Evolutionary conservation across 352 stramenopile genomes (phyloP), one percentile per base, ranked within the genome.

Genomic region (Phytophthora meadii): DNA sequence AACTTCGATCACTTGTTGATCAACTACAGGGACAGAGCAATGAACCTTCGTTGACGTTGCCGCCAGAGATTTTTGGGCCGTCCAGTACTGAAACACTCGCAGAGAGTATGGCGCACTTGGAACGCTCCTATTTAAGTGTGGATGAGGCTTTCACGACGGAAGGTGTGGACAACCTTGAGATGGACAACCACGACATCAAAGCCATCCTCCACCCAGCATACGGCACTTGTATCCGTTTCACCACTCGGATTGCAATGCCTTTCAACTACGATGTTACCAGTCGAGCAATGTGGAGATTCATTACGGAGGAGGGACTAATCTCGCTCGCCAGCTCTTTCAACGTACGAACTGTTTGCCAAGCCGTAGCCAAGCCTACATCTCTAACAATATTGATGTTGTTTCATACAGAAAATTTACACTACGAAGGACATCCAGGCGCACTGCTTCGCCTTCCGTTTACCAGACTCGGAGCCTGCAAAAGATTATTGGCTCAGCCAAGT

Each of bases 401-500:
- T 22, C 25, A 22, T 30, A 34, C n/a, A 70, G 66, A 67, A 70
- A 70, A 74, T 70, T 15, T 70, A 70, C 54, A 60, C 39, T 27
- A 64, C 53, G 25, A 70, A 67, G 48, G 61, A 74, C 24, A 59
- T 63, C 17, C 60, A 74, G 15, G 61, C 60, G 14, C 66, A 70
- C 10, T 70, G 54, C 12, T 74, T 74, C 25, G 60, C 44, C 19
- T 55, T 74, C 14, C 54, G 39, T 10, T 36, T 74, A 8, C 54
- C 63, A 9, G 53, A 70, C 0, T 53, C 48, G 0, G 53, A 74
- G 1, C 61, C 54, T 2, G 28, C 53, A 10, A 56, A 61, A 42
- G 36, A 67, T 25, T 74, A 67, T 28, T 74, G 66, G 66, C 17
- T 71, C 22, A 74, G 49, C 22, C 61, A 74, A 51, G 61, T 67